phyloP scores from a whole-genome alignment of 805 yeast genomes.

The Metschnikowia lochheadii region DNA sequence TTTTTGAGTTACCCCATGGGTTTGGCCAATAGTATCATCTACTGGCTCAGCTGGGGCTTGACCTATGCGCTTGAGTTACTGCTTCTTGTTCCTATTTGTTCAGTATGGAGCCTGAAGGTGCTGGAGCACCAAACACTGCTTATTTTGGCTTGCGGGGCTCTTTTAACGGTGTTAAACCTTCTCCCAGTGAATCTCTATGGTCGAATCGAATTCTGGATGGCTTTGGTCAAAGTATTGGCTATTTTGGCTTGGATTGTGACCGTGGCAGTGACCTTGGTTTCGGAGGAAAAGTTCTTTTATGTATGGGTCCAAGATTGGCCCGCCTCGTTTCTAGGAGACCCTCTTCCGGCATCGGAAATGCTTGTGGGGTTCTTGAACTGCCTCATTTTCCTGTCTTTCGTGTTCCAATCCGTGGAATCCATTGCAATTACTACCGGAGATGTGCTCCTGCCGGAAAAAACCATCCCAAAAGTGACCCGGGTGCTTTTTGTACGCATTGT shows the following conservation, averaged over 20 bases:
- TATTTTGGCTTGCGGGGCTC: conserved; percentile 12
- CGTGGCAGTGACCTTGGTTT: conserved; percentile 2
- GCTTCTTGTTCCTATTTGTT: conserved; percentile 14
- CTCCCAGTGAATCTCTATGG: conserved; percentile 22
- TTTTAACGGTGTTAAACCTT: conserved; percentile 18
- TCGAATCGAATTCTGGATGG: conserved; percentile 18
- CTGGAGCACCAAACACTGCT: conserved; percentile 4
- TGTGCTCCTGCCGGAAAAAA: conserved; percentile 9
- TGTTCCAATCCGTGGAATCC: conserved; percentile 20
- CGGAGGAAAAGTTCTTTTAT: conserved; percentile 5
- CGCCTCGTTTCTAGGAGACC: conserved; percentile 5
- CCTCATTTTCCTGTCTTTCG: conserved; percentile 15
- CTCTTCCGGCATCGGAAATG: not conserved
- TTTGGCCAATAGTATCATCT: conserved; percentile 19
- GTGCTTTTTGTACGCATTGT: conserved; percentile 17
- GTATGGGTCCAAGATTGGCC: conserved; percentile 14
- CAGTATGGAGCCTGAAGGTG: conserved; percentile 14
- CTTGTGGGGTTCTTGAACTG: conserved; percentile 9
- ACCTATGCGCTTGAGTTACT: conserved; percentile 23
- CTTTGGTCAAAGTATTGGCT: conserved; percentile 19
- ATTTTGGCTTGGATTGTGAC: conserved; percentile 19
- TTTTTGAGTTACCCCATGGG: conserved; percentile 18
- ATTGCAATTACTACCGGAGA: conserved; percentile 19
- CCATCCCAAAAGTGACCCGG: conserved; percentile 12
- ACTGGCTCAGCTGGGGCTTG: conserved; percentile 26